Base-by-base conservation (phyloP, 352 stramenopile genomes). In the Globisporangium sylvaticum region DNA sequence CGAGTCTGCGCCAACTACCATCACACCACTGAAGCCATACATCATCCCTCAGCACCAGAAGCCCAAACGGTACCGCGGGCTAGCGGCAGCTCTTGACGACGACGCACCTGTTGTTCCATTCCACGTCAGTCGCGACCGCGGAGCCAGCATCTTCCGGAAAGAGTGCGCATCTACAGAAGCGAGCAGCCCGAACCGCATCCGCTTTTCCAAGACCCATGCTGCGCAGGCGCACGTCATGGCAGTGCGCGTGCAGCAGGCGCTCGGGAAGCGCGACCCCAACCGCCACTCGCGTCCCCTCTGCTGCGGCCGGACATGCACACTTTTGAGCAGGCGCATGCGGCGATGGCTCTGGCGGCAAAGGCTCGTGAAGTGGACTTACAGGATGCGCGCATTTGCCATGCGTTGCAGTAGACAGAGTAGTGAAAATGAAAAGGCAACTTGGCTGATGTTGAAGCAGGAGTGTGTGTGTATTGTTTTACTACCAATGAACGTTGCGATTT, bases 71-170 rank as follows among this genome's bases (percentile, higher is more conserved):
- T 77, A 78, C 3, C 76, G 81, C 31, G 81, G 81, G 7, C 59
- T 91, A 4, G 68, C 72, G 48, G 71, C 58, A 44, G 83, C 74
- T 37, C 65, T 90, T 34, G 29, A n/a, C 4, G 20, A 60, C 20
- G 69, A 76, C 20, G 68, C 22, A 0, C 48, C 62, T n/a, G 15
- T 48, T n/a, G 39, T n/a, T 54, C 67, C 3, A 3, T 74, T 79
- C 60, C 79, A 82, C 58, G 60, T 80, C 22, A 50, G 57, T 2
- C 76, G 76, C 14, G 70, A 89, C 39, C 74, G 74, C 58, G 81
- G 81, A 5, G 65, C 69, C 18, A 80, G 72, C 52, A 84, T 88
- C 50, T 82, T 89, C 62, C 71, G 77, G 29, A 80, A 78, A 44
- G 77, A 90, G 65, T 85, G 76, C 39, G 61, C 80, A 25, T 50